Evolutionary conservation across 306 rosid species (phyloP), one percentile per base, ranked within the genome.

Genomic region (Glycine soja): DNA sequence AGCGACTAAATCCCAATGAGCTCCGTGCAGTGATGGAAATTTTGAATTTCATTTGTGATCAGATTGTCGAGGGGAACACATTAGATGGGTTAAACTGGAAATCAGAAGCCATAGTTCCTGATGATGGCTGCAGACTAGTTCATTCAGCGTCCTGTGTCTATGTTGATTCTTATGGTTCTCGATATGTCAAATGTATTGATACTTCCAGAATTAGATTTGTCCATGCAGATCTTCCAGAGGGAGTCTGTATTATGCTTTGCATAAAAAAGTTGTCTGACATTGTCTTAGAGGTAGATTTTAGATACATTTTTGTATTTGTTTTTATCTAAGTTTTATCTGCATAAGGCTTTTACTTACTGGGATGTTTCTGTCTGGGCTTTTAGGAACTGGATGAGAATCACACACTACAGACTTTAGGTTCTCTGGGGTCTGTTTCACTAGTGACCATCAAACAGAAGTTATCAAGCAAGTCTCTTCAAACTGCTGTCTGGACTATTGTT

Each of bases 21-120:
- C 97, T 95, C 59, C 94, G 99, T 40, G 97, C 99, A 74, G 99
- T 95, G 82, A 84, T 91, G 87, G 99, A 90, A 89, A 88, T 93
- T 81, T 88, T 95, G 89, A 85, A 80, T 87, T 95, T 91, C 80
- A 87, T 93, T 80, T 89, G 94, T 85, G 92, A 92, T 79, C 94
- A 87, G 73, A 72, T 89, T 78, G 70, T 43, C 4, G 97, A 88
- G 46, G 86, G 78, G 62, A 87, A 83, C 82, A 79, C 72, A 42
- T 82, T 83, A 36, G 84, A 72, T 85, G 81, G 80, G 63, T 63
- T 76, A 79, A 77, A 63, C 75, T 86, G 92, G 95, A 85, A 81
- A 77, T 90, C 93, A 73, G 95, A 91, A 83, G 90, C 94, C 85
- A 79, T 95, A 61, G 92, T 91, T 76, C 99, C 99, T 43, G 99